phyloP scores from a whole-genome alignment of 495 filamentous ascomycete species.

The Aeminium ludgeri region DNA sequence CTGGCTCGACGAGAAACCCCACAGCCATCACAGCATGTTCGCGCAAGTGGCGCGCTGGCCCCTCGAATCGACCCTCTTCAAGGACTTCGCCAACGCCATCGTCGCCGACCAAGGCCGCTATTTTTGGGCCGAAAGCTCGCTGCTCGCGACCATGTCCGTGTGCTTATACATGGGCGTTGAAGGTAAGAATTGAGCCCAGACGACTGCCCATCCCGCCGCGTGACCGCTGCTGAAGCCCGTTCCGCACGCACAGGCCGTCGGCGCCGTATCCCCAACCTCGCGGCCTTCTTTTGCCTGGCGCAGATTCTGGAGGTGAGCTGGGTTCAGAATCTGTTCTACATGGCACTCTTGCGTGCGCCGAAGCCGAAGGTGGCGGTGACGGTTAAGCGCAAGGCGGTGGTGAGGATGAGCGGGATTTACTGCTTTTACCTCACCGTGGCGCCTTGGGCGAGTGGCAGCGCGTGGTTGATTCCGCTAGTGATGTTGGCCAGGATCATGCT shows the following conservation, averaged over 20 bases:
- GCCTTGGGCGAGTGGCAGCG: background rate
- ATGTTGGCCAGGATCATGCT: background rate
- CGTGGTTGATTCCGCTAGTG: background rate
- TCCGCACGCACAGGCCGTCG: conserved; percentile 9
- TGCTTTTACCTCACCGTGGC: background rate
- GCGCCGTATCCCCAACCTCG: conserved; percentile 17
- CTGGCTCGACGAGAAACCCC: background rate
- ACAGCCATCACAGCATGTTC: background rate
- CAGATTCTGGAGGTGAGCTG: conserved; percentile 24
- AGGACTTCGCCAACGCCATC: conserved; percentile 11
- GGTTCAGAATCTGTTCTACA: conserved; percentile 23
- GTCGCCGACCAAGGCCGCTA: conserved; percentile 1
- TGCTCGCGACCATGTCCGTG: conserved; percentile 6
- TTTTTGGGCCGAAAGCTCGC: conserved; percentile 7
- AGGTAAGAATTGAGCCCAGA: conserved; percentile 2
- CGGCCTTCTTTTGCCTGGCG: conserved; percentile 23
- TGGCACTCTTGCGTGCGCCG: conserved; percentile 10
- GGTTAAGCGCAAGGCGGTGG: too few species aligned
- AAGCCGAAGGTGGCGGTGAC: background rate
- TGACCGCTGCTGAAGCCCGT: too few species aligned
- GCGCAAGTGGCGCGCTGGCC: conserved; percentile 9
- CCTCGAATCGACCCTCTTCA: conserved; percentile 10
- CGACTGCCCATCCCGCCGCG: too few species aligned
- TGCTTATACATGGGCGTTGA: conserved; percentile 12
- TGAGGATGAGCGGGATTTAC: background rate